A percentile compares a stretch with the other conserved stretches of the same genome.
Evolutionary conservation across 2,329 filamentous ascomycete genomes (phyloP).

Genomic region (Epichloe hybrida): DNA sequence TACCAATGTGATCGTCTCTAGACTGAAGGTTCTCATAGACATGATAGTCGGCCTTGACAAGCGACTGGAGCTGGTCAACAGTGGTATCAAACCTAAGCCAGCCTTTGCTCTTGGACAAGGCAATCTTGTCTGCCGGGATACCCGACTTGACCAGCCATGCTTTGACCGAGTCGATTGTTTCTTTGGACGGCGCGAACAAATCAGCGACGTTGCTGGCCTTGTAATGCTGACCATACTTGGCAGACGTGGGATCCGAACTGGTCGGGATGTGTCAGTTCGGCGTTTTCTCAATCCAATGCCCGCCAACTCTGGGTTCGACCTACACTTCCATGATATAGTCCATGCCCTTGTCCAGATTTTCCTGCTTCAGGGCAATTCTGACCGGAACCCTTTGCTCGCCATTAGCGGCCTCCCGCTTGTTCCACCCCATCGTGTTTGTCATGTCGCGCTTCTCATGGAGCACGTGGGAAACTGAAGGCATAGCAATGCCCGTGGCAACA

Average conservation of each 20-base stretch:
- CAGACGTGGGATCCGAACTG: conserved; percentile 27
- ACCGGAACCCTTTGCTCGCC: conserved; percentile 18
- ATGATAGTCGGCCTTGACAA: conserved; percentile 40
- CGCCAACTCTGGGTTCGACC: background rate
- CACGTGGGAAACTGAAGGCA: conserved; percentile 12
- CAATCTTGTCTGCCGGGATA: conserved; percentile 32
- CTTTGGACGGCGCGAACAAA: conserved; percentile 27
- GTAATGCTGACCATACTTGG: conserved; percentile 34
- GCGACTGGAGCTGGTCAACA: conserved; percentile 35
- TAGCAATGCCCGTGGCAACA: conserved; percentile 7
- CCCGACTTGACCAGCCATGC: conserved; percentile 40
- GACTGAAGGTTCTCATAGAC: conserved; percentile 28
- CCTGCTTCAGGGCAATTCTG: conserved; percentile 30
- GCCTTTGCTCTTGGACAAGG: conserved; percentile 34
- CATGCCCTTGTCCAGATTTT: conserved; percentile 31
- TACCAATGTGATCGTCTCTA: conserved; percentile 24
- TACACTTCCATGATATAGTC: conserved; percentile 28
- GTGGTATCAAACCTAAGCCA: conserved; percentile 43
- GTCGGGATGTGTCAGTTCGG: background rate
- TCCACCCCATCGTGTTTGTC: conserved; percentile 10
- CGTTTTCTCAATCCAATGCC: background rate
- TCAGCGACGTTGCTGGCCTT: conserved; percentile 27
- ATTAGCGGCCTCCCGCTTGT: conserved; percentile 11
- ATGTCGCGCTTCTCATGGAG: conserved; percentile 20
- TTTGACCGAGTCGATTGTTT: conserved; percentile 35